Evolutionary conservation across 2,329 filamentous ascomycete genomes (phyloP).

Genomic region (Calonectria fujianensis): DNA sequence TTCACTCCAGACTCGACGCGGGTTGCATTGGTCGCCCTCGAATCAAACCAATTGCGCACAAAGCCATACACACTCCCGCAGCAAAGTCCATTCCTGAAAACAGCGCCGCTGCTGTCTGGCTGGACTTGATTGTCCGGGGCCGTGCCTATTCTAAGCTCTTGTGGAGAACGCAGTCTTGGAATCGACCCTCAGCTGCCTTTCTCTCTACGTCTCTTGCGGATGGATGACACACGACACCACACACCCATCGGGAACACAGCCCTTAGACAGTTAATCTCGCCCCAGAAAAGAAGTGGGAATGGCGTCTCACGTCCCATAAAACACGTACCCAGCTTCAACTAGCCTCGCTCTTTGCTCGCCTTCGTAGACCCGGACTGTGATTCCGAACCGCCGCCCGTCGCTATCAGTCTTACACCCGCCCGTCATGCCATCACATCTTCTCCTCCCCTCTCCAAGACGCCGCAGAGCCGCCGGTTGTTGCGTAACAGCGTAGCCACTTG

Average conservation of each 20-base stretch:
- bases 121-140: constrained; percentile 35
- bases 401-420: background rate
- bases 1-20: constrained; percentile 11
- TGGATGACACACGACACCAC: constrained; percentile 19
- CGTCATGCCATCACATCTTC: constrained; percentile 20
- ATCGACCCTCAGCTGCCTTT: constrained; percentile 3
- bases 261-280: constrained; percentile 29
- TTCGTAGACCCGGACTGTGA: constrained; percentile 9
- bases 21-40: constrained; percentile 18
- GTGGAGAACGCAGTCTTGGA: constrained; percentile 7
- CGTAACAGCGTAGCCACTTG: constrained; percentile 10
- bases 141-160: constrained; percentile 16
- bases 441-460: background rate
- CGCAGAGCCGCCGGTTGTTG: constrained; percentile 23
- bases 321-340: constrained; percentile 1
- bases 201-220: background rate
- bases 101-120: constrained; percentile 23
- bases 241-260: constrained; percentile 20
- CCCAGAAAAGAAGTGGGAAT: constrained; percentile 31
- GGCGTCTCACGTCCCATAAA: constrained; percentile 27
- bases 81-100: constrained; percentile 2
- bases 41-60: constrained; percentile 15
- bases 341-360: constrained; percentile 37
- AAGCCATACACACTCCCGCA: constrained; percentile 22
- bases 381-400: constrained; percentile 30